Evolutionary conservation across 768 basidiomycete species (phyloP).

Genomic region (Multifurca ochricompacta): DNA sequence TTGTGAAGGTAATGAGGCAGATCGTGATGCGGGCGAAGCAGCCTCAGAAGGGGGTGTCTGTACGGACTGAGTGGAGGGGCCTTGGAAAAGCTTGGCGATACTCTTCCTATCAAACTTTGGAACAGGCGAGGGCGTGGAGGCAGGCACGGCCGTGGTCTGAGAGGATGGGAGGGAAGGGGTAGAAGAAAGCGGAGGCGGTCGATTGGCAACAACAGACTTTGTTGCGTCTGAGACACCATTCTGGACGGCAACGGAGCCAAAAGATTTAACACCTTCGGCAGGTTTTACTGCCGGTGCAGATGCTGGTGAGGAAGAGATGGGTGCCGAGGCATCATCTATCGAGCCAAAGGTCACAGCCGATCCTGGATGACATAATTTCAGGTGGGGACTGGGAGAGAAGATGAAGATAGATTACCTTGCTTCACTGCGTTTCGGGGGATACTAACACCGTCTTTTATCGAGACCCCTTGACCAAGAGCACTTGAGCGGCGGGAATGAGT

Average conservation of each 20-base stretch:
- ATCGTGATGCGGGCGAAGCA: constrained; percentile 38
- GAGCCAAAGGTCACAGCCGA: constrained; percentile 83
- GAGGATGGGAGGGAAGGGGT: constrained; percentile 27
- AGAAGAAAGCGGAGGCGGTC: constrained; percentile 25
- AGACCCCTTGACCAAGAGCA: constrained; percentile 59
- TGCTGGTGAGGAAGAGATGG: constrained; percentile 79
- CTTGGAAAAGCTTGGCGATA: constrained; percentile 57
- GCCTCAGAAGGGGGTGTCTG: constrained; percentile 21
- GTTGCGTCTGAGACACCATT: constrained; percentile 30
- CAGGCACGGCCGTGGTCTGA: constrained; percentile 20
- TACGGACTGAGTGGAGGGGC: constrained; percentile 25
- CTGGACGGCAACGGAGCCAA: constrained; percentile 59
- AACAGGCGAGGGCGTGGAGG: constrained; percentile 19
- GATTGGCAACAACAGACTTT: constrained; percentile 17
- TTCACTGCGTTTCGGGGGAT: constrained; percentile 61
- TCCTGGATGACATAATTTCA: constrained; percentile 31
- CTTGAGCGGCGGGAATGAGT: constrained; percentile 76
- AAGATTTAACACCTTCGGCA: constrained; percentile 63
- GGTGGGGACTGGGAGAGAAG: background rate
- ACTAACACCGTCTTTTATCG: constrained; percentile 74
- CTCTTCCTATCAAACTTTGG: constrained; percentile 40
- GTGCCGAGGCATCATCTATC: constrained; percentile 70
- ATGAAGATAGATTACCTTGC: constrained; percentile 40
- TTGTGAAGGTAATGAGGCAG: constrained; percentile 46
- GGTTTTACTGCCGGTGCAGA: constrained; percentile 54